Base-by-base conservation (phyloP, 2,329 filamentous ascomycete species). In the Penicillium sclerotigenum region DNA sequence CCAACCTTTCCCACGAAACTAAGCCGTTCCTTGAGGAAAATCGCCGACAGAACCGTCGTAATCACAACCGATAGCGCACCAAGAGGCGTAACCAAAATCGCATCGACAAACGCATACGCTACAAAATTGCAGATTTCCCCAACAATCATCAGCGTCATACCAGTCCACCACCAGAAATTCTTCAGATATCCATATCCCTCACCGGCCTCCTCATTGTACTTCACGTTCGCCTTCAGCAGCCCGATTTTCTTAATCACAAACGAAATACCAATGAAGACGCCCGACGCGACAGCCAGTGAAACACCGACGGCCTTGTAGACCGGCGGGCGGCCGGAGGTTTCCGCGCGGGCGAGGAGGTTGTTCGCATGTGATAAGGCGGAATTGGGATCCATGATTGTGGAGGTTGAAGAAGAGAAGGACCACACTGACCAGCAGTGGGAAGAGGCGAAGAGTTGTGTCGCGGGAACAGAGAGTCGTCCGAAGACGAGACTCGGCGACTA, bases 111-210 rank as follows among this genome's bases (percentile, higher is more conserved):
- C 54, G 91, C 90, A 71, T 97, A 97, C 52, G 94, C 94, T 71
- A 93, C 90, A 72, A 97, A 96, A 76, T 99, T 99, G 83, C 91
- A 96, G 54, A 96, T 85, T 75, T 99, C 94, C 65, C 94, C 94
- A 41, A 97, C 68, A 65, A 97, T 96, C 94, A 99, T 97, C 57
- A 97, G 81, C 0, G 80, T 91, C 94, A 99, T 97, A 65, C 94
- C 94, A 1, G 79, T 75, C 94, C 94, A 99, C 94, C 94, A 99
- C 79, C 84, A 96, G 20, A 80, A 80, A 69, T 97, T 97, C 78
- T 96, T 96, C 66, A 99, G 84, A 73, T 97, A 99, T 59, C 93
- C 92, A 73, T 97, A 97, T 54, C 94, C 94, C 75, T 97, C 93
- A 58, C 94, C 94, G 0, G 94, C 92, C 63, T 90, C 90, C 76